Evolutionary conservation across 345 rosid genomes (phyloP).

Genomic region (Murraya paniculata): DNA sequence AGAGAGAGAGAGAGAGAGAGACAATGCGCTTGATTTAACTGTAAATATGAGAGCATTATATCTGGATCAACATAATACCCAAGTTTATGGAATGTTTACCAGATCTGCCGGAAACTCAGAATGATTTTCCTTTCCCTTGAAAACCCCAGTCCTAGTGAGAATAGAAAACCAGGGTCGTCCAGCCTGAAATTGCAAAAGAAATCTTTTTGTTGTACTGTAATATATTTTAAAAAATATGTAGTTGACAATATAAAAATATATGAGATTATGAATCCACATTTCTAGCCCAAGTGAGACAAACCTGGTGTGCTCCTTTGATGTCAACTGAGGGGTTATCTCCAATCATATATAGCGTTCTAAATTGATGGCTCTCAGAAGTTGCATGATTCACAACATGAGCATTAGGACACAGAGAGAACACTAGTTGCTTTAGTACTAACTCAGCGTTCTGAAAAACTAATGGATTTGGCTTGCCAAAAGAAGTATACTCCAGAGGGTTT

Average conservation of each 20-base stretch:
- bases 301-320: constrained; percentile 69
- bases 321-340: constrained; percentile 86
- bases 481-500: constrained; percentile 49
- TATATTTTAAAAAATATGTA: not conserved
- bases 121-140: constrained; percentile 68
- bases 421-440: constrained; percentile 48
- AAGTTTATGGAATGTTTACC: constrained; percentile 31
- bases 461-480: constrained; percentile 83
- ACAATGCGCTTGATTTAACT: not conserved
- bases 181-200: constrained; percentile 41
- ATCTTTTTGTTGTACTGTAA: not conserved
- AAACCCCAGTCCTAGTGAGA: constrained; percentile 82
- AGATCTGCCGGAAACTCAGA: constrained; percentile 60
- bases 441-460: constrained; percentile 69
- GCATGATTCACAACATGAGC: not conserved
- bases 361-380: constrained; percentile 31
- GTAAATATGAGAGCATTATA: not conserved
- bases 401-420: constrained; percentile 24
- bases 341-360: constrained; percentile 68
- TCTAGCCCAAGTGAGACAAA: constrained; percentile 22
- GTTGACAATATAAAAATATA: not conserved
- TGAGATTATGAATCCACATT: not conserved
- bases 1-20: too few species aligned
- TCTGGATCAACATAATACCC: too few species aligned
- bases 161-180: constrained; percentile 90